Evolutionary conservation across 208 protist genomes (phyloP), one percentile per base, ranked within the genome.

Genomic region (Blastocrithidia nonstop): DNA sequence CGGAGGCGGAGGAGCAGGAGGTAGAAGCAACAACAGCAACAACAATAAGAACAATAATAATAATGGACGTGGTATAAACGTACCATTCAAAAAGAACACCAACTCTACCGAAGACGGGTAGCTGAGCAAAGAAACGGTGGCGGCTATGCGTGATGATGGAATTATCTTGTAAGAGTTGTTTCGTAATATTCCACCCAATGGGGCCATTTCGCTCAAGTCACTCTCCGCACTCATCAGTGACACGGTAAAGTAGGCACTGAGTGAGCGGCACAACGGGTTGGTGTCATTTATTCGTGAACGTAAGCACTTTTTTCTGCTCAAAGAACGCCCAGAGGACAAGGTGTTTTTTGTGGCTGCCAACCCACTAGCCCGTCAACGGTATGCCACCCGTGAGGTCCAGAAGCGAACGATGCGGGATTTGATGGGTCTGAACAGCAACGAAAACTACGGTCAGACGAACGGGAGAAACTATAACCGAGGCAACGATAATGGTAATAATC

Each of bases 281-380:
- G 57, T 52, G 16, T 50, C 13, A 24, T 91, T 91, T 38, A 58
- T 91, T 8, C 49, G 71, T 29, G 29, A 65, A 27, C 76, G 82
- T 9, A 73, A 79, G 55, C 82, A 91, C 45, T 50, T 88, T 32
- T 91, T 91, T 45, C 26, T 77, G 11, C 31, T 91, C 29, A 67
- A 72, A 46, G 28, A 38, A 16, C 42, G 64, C 22, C 71, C 65
- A 15, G 41, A 45, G 0, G 74, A 81, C 39, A 53, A 50, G 9
- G 66, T 81, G 15, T 33, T 78, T 23, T 91, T 76, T 50, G 77
- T 82, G 3, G 54, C 76, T 1, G 62, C 55, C 33, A 82, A 77
- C 39, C 71, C 76, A 13, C 45, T 87, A 19, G 71, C 71, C 13
- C 50, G 53, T 4, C 60, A 74, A 45, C 73, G 72, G 52, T 76